Evolutionary conservation across 2,329 filamentous ascomycete genomes (phyloP).

Genomic region (Ceratocystis cacaofunesta): DNA sequence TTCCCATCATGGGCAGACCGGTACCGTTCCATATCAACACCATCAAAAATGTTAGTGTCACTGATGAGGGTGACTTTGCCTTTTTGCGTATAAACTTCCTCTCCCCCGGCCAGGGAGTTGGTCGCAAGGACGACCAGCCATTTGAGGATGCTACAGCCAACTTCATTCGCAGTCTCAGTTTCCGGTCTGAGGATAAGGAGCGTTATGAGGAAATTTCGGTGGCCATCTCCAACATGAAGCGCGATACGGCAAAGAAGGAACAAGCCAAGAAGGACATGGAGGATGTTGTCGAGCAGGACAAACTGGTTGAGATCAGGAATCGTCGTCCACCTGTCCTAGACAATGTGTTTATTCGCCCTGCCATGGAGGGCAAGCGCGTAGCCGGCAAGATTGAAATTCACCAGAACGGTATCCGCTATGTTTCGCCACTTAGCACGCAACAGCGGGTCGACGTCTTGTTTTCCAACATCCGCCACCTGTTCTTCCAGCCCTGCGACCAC

Average conservation of each 20-base stretch:
- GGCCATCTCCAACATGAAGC: constrained; percentile 92
- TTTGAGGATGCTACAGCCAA: constrained; percentile 94
- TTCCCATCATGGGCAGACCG: constrained; percentile 93
- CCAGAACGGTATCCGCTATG: constrained; percentile 94
- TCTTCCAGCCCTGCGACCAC: constrained; percentile 94
- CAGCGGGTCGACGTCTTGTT: constrained; percentile 88
- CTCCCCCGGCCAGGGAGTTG: constrained; percentile 91
- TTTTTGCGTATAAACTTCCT: constrained; percentile 95
- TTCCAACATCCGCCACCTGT: constrained; percentile 95
- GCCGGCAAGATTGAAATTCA: constrained; percentile 94
- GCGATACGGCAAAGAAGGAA: constrained; percentile 77
- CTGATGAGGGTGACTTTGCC: constrained; percentile 84
- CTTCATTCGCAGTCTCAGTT: constrained; percentile 88
- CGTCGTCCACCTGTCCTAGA: constrained; percentile 80
- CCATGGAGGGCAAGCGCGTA: constrained; percentile 91
- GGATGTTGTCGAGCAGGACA: constrained; percentile 97
- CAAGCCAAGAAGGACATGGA: constrained; percentile 99
- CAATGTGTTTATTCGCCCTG: constrained; percentile 88
- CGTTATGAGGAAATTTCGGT: constrained; percentile 82
- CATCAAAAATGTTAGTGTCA: constrained; percentile 98
- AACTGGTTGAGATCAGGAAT: constrained; percentile 86
- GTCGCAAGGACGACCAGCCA: constrained; percentile 90
- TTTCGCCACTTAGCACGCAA: constrained; percentile 63
- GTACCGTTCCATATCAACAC: constrained; percentile 96
- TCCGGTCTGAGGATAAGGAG: constrained; percentile 77